Percentiles rank a stretch among this genome's conserved stretches.
Evolutionary conservation across 2,329 filamentous ascomycete species (phyloP).

Genomic region (Lasiodiplodia hormozganensis): DNA sequence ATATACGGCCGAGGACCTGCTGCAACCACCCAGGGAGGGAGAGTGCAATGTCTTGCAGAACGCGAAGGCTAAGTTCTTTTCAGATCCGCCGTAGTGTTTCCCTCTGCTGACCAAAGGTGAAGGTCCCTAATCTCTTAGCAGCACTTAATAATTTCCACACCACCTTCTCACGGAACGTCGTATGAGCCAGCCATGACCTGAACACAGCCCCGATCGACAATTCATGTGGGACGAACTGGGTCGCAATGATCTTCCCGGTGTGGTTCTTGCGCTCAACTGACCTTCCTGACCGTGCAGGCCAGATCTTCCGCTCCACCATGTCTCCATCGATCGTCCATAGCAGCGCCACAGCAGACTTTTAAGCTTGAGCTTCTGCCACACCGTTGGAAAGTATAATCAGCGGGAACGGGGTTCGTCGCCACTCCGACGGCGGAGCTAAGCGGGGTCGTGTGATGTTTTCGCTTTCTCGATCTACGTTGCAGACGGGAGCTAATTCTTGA

Average conservation of each 20-base stretch:
- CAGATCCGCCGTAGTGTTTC: too few relatives aligned
- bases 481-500: background rate
- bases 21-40: too few relatives aligned
- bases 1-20: too few relatives aligned
- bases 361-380: constrained; percentile 11
- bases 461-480: constrained; percentile 15
- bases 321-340: constrained; percentile 18
- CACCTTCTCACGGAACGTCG: background rate
- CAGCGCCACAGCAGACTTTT: background rate
- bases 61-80: background rate
- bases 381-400: background rate
- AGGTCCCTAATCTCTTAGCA: background rate
- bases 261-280: constrained; percentile 20
- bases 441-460: constrained; percentile 9
- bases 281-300: background rate
- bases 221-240: constrained; percentile 8
- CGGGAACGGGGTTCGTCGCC: background rate
- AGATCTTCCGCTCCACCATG: constrained; percentile 10
- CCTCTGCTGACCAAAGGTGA: background rate
- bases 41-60: background rate
- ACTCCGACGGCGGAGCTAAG: constrained; percentile 1
- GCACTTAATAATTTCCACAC: background rate
- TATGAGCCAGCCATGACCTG: background rate
- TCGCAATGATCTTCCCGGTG: constrained; percentile 4
- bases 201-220: constrained; percentile 3